A percentile compares a stretch with the other conserved stretches of the same genome.
Evolutionary conservation across 1,284 basidiomycete genomes (phyloP).

Genomic region (Apiotrichum sp.): DNA sequence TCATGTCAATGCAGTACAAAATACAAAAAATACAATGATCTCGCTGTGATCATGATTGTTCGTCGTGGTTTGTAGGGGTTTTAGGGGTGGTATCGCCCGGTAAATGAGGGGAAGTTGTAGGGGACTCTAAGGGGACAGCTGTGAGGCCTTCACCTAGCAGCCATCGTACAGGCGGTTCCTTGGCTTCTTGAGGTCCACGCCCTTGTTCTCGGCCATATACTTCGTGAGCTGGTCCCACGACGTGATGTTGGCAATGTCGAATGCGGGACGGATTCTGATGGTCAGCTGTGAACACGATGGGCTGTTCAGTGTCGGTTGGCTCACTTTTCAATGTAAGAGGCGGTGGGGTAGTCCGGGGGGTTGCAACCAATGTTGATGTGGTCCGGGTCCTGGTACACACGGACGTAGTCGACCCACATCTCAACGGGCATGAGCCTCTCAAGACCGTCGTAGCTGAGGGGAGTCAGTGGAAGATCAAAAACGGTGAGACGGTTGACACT

Average conservation of each 20-base stretch:
- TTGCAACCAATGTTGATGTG: conserved; percentile 44
- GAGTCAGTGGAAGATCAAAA: conserved; percentile 49
- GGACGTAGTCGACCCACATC: conserved; percentile 48
- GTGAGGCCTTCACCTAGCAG: conserved; percentile 14
- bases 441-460: conserved; percentile 57
- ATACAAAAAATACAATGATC: too few species aligned
- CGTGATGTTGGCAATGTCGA: conserved; percentile 44
- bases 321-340: conserved; percentile 39
- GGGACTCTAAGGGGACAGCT: too few species aligned
- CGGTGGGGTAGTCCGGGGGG: conserved; percentile 42
- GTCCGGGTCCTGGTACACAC: conserved; percentile 49
- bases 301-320: conserved; percentile 3
- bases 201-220: background rate
- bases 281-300: background rate
- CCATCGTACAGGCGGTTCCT: conserved; percentile 31
- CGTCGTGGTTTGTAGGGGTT: too few species aligned
- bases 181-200: conserved; percentile 10
- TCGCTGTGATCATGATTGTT: too few species aligned
- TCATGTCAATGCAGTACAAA: too few species aligned
- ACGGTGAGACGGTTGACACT: conserved; percentile 63
- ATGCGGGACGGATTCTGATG: conserved; percentile 27
- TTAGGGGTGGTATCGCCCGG: too few species aligned
- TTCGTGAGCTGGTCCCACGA: conserved; percentile 27
- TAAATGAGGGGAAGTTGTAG: too few species aligned
- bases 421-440: conserved; percentile 46